Percentiles rank a stretch among this genome's conserved stretches.
Conservation (phyloP, 192 early-diverging fungal genomes). For the Coemansia sp. region DNA sequence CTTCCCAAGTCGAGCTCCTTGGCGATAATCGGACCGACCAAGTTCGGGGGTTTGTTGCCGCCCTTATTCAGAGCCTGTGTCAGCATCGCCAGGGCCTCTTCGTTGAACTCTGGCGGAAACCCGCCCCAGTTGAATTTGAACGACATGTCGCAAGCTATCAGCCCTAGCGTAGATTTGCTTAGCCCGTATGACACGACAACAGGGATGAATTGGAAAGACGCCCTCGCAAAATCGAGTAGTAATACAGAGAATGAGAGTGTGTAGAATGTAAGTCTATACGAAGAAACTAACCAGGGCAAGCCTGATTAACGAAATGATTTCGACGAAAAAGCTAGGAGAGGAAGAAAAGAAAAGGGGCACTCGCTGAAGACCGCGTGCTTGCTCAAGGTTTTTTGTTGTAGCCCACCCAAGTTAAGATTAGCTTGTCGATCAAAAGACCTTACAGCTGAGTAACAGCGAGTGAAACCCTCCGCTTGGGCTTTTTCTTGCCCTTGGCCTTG, state of each 20-base stretch:
- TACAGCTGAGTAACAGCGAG: constrained; percentile 17
- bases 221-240: not conserved
- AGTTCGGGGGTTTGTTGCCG: constrained; percentile 89
- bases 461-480: constrained; percentile 23
- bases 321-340: constrained; percentile 4
- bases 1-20: constrained; percentile 97
- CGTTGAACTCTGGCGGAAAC: constrained; percentile 87
- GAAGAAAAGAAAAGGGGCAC: too few species aligned
- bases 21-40: constrained; percentile 90
- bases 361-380: too few species aligned
- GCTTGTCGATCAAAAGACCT: not conserved
- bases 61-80: constrained; percentile 90
- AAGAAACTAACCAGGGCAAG: not conserved
- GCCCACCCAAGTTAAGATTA: not conserved
- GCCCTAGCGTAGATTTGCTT: not conserved
- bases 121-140: constrained; percentile 98
- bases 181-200: not conserved
- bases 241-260: too few species aligned
- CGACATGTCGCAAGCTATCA: constrained; percentile 61
- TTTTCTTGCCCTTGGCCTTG: constrained; percentile 30
- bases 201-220: not conserved
- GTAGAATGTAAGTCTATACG: too few species aligned
- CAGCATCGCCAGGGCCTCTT: constrained; percentile 83
- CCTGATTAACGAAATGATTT: not conserved
- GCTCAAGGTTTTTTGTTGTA: too few species aligned